Percentiles rank a stretch among this genome's conserved stretches.
Conservation (phyloP, 495 filamentous ascomycete genomes). For the Daldinia vernicosa region DNA sequence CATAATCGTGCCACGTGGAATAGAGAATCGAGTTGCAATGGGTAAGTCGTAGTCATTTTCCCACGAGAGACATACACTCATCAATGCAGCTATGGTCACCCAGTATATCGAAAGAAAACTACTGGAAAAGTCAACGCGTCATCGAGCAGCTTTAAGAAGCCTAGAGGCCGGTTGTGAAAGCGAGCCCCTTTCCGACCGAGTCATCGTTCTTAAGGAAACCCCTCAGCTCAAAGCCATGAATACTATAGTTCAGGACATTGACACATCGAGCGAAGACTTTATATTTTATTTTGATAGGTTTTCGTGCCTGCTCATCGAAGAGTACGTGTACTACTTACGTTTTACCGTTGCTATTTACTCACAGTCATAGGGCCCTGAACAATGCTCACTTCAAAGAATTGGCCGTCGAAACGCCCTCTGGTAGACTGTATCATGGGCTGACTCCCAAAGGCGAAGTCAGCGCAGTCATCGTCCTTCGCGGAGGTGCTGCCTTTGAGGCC, state of each 20-base stretch:
- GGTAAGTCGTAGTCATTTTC: slow-evolving; percentile 56
- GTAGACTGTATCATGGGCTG: slow-evolving; percentile 73
- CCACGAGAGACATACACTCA: slow-evolving; percentile 30
- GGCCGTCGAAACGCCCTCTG: slow-evolving; percentile 73
- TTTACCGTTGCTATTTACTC: slow-evolving; percentile 7
- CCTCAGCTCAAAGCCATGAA: slow-evolving; percentile 86
- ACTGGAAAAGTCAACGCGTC: slow-evolving; percentile 82
- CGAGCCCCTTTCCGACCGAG: slow-evolving; percentile 75
- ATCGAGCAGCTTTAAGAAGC: slow-evolving; percentile 76
- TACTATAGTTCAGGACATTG: slow-evolving; percentile 85
- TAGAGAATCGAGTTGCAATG: slow-evolving; percentile 93
- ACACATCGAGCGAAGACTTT: slow-evolving; percentile 86
- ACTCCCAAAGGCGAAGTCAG: slow-evolving; percentile 73
- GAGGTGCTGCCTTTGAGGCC: slow-evolving; percentile 85
- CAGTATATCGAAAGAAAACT: slow-evolving; percentile 88
- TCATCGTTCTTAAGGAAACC: slow-evolving; percentile 74
- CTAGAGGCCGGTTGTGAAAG: slow-evolving; percentile 74
- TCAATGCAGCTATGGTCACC: slow-evolving; percentile 80
- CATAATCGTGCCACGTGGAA: slow-evolving; percentile 92
- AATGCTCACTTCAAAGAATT: slow-evolving; percentile 69
- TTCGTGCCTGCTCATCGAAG: slow-evolving; percentile 82
- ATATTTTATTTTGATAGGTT: slow-evolving; percentile 96
- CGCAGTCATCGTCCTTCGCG: slow-evolving; percentile 87
- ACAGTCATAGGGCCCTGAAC: slow-evolving; percentile 70
- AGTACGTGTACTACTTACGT: slow-evolving; percentile 54